Percentiles rank a stretch among this genome's conserved stretches.
Conservation (phyloP, 139 green algal genomes). For the Coelastrella sp. region DNA sequence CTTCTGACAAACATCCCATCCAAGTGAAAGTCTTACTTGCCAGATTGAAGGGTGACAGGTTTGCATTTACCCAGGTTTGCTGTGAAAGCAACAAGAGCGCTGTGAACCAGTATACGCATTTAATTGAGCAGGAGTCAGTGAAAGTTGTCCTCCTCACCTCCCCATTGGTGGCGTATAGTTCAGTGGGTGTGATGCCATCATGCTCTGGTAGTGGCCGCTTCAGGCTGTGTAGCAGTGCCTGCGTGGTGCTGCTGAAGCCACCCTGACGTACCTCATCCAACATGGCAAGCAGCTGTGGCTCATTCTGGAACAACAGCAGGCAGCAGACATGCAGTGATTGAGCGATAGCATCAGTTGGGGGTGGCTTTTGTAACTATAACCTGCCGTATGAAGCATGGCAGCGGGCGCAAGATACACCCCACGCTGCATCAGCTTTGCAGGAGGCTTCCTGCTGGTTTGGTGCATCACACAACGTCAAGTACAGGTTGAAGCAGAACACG, state of each 20-base stretch:
- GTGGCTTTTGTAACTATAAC: too few relatives aligned
- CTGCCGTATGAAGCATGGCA: too few relatives aligned
- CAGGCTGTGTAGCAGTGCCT: not conserved
- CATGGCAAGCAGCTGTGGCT: not conserved
- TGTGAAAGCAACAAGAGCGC: not conserved
- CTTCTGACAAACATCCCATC: too few relatives aligned
- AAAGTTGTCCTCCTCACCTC: not conserved
- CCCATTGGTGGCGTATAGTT: not conserved
- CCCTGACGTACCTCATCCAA: conserved; percentile 14
- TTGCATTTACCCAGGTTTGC: too few relatives aligned
- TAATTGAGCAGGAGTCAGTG: not conserved
- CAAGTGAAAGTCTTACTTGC: too few relatives aligned
- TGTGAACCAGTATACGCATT: not conserved
- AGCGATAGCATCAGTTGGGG: too few relatives aligned
- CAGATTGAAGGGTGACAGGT: too few relatives aligned
- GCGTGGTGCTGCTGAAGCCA: not conserved
- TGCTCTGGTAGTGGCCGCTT: not conserved
- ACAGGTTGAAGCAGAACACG: not conserved
- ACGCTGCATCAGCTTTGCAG: too few relatives aligned
- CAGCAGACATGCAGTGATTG: not conserved
- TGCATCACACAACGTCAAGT: not conserved
- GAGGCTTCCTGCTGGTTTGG: not conserved
- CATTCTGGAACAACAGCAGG: conserved; percentile 7
- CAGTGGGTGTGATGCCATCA: conserved; percentile 1
- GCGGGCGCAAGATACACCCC: too few relatives aligned